Evolutionary conservation across 2,329 filamentous ascomycete species (phyloP).

Genomic region (Cercospora nicotianae): DNA sequence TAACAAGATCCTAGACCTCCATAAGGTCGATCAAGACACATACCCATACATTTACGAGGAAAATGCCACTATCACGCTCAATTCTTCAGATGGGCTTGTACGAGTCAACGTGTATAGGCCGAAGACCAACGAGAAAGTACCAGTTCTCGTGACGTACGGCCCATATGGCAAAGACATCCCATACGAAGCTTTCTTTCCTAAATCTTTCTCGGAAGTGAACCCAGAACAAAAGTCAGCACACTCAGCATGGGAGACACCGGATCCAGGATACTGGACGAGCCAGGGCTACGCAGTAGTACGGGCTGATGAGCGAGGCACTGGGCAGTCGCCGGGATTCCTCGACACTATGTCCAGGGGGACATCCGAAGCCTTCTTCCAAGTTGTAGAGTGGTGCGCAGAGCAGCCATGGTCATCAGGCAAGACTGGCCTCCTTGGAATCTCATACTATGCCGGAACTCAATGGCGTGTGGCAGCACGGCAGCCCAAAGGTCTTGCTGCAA

Average conservation of each 20-base stretch:
- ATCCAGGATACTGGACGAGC: constrained; percentile 42
- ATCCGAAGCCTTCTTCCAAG: constrained; percentile 49
- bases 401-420: constrained; percentile 49
- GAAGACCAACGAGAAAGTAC: constrained; percentile 45
- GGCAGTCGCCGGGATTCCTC: constrained; percentile 44
- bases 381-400: constrained; percentile 46
- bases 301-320: constrained; percentile 37
- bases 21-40: constrained; percentile 34
- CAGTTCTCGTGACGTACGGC: constrained; percentile 69
- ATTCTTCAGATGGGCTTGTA: constrained; percentile 35
- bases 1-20: constrained; percentile 36
- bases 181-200: constrained; percentile 57
- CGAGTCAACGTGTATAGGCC: constrained; percentile 40
- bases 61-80: constrained; percentile 36
- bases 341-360: constrained; percentile 50
- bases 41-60: constrained; percentile 39
- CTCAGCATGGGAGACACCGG: constrained; percentile 48
- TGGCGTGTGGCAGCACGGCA: constrained; percentile 45
- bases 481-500: constrained; percentile 46
- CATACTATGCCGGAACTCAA: constrained; percentile 45
- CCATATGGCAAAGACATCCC: constrained; percentile 73
- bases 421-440: constrained; percentile 49
- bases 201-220: constrained; percentile 50
- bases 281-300: constrained; percentile 41
- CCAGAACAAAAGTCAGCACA: constrained; percentile 44